These are phyloP conservation scores for Fusarium decemcellulare DNA, from an alignment of 2,329 filamentous ascomycete genomes.

Conservation along the genomic window DNA sequence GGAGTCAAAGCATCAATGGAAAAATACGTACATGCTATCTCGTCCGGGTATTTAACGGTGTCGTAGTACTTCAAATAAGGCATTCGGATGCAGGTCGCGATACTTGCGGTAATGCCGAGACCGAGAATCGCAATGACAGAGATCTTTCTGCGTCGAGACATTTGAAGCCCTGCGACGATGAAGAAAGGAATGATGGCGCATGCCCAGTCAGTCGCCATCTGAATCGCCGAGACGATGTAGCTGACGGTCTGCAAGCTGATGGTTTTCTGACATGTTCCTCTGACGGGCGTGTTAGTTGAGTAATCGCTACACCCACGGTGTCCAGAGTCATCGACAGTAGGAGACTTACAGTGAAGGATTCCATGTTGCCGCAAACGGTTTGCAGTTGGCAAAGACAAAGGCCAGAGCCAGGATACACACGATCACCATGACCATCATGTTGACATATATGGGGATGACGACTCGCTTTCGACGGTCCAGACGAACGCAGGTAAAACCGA, in stretches of 20 bases:
- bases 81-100: conserved; percentile 14
- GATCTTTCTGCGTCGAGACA: background rate
- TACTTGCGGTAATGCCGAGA: background rate
- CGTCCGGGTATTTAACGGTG: conserved; percentile 5
- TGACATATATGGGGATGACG: conserved; percentile 11
- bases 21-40: background rate
- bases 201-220: background rate
- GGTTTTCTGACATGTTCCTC: background rate
- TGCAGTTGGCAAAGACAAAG: conserved; percentile 24
- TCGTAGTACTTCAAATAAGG: conserved; percentile 25
- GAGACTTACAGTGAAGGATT: conserved; percentile 10
- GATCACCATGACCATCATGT: conserved; percentile 19
- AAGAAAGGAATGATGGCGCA: background rate
- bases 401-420: background rate
- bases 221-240: background rate
- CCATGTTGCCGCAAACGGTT: conserved; percentile 16
- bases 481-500: conserved; percentile 5
- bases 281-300: background rate
- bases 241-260: background rate
- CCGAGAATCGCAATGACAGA: background rate
- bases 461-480: conserved; percentile 12
- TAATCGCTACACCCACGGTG: background rate
- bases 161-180: background rate
- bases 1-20: background rate
- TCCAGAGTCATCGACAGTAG: background rate